phyloP scores from a whole-genome alignment of 345 rosid genomes.

The Heritiera littoralis region DNA sequence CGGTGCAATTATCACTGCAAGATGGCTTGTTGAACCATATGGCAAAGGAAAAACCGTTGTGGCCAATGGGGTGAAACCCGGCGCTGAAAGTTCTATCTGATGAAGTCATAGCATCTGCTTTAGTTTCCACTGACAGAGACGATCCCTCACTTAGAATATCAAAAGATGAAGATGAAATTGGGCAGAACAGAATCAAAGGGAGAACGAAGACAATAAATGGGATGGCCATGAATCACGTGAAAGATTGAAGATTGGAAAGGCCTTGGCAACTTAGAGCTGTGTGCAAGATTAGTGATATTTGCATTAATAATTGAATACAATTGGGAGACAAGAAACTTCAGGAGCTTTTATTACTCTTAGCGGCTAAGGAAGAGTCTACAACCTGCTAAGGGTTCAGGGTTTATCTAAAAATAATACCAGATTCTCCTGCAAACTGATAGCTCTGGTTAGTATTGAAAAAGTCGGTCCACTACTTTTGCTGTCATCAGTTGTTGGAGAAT shows the following conservation, averaged over 20 bases:
- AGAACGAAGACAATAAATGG: neutral
- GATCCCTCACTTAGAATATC: neutral
- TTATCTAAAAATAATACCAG: no score
- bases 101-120: constrained; percentile 8
- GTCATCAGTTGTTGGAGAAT: no score
- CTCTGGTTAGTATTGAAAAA: no score
- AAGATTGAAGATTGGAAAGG: neutral
- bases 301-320: neutral
- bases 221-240: neutral
- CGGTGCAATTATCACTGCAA: constrained; percentile 3
- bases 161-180: neutral
- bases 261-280: neutral
- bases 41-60: constrained; percentile 23
- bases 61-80: constrained; percentile 14
- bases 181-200: neutral
- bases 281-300: neutral
- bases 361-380: neutral
- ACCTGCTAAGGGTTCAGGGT: no score
- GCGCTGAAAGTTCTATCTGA: constrained; percentile 9
- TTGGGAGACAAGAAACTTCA: no score
- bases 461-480: no score
- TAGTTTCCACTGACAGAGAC: neutral
- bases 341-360: neutral
- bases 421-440: no score
- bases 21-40: constrained; percentile 27